These are phyloP conservation scores for Simplicillium sp. DNA, from an alignment of 2,329 filamentous ascomycete species.

Conservation along the genomic window DNA sequence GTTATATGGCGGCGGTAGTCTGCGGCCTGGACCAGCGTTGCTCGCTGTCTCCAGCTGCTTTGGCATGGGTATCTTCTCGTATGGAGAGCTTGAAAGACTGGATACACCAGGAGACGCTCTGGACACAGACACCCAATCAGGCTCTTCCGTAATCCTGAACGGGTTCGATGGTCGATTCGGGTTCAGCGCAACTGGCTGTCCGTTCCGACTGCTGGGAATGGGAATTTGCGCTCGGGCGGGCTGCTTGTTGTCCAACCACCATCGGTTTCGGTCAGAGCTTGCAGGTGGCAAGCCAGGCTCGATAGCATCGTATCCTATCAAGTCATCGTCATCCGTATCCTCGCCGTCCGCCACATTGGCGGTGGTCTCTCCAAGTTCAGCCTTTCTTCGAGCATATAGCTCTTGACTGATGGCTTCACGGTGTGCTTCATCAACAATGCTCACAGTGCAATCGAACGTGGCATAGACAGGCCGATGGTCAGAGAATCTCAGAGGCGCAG, in stretches of 20 bases:
- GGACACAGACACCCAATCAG: constrained; percentile 71
- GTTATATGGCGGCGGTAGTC: constrained; percentile 42
- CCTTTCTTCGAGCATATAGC: constrained; percentile 62
- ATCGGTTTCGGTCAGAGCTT: constrained; percentile 59
- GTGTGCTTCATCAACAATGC: constrained; percentile 63
- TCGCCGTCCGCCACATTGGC: constrained; percentile 41
- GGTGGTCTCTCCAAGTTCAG: constrained; percentile 54
- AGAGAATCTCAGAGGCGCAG: constrained; percentile 76
- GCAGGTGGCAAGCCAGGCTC: constrained; percentile 65
- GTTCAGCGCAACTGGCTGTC: constrained; percentile 57
- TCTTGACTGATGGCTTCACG: constrained; percentile 65
- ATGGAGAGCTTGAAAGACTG: constrained; percentile 41
- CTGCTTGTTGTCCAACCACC: constrained; percentile 62
- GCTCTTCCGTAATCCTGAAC: constrained; percentile 62
- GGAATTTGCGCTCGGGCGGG: constrained; percentile 65
- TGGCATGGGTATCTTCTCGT: constrained; percentile 47
- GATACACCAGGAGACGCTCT: constrained; percentile 25
- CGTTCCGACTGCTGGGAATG: constrained; percentile 44
- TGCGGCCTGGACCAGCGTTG: constrained; percentile 32
- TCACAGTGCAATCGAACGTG: constrained; percentile 76
- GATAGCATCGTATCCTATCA: constrained; percentile 73
- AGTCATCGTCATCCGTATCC: constrained; percentile 67
- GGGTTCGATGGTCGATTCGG: constrained; percentile 71
- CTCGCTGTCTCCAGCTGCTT: constrained; percentile 34
- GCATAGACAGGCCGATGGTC: constrained; percentile 96